A percentile compares a stretch with the other conserved stretches of the same genome.
Evolutionary conservation across 768 basidiomycete genomes (phyloP).

Genomic region (Vararia minispora): DNA sequence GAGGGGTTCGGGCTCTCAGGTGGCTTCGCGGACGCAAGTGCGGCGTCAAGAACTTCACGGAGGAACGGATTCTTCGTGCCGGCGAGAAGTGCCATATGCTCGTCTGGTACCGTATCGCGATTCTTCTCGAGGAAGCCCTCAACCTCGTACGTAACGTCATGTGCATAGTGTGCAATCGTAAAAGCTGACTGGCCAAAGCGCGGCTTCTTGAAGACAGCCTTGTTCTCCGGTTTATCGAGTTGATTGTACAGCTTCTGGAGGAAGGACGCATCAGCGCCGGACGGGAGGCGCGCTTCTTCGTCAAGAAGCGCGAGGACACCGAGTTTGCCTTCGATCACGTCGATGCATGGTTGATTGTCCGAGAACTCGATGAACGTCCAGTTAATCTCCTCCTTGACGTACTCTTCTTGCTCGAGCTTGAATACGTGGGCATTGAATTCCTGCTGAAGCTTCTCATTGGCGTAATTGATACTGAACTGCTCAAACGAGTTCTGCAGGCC

Average conservation of each 20-base stretch:
- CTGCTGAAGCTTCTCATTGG: conserved; percentile 96
- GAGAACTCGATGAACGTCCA: conserved; percentile 99
- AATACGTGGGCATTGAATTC: conserved; percentile 99
- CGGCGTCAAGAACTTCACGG: conserved; percentile 88
- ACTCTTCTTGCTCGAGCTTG: conserved; percentile 99
- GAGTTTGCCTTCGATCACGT: conserved; percentile 95
- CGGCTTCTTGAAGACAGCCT: conserved; percentile 92
- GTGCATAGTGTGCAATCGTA: conserved; percentile 95
- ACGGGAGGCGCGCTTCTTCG: conserved; percentile 92
- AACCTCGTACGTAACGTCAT: conserved; percentile 97
- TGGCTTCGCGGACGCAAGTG: conserved; percentile 61
- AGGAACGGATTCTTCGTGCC: conserved; percentile 86
- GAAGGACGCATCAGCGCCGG: conserved; percentile 89
- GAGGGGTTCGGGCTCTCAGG: conserved; percentile 59
- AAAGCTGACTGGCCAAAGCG: conserved; percentile 97
- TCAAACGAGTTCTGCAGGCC: conserved; percentile 69
- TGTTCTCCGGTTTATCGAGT: conserved; percentile 75
- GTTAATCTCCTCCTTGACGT: conserved; percentile 95
- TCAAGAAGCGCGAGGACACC: conserved; percentile 92
- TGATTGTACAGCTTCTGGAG: conserved; percentile 86
- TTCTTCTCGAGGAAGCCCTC: conserved; percentile 99
- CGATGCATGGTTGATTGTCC: conserved; percentile 98
- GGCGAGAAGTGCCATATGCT: conserved; percentile 85
- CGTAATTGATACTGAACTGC: conserved; percentile 99
- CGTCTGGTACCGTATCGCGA: conserved; percentile 96